These are phyloP conservation scores for Silene latifolia DNA, from an alignment of 148 eudicot genomes.

Conservation along the genomic window DNA sequence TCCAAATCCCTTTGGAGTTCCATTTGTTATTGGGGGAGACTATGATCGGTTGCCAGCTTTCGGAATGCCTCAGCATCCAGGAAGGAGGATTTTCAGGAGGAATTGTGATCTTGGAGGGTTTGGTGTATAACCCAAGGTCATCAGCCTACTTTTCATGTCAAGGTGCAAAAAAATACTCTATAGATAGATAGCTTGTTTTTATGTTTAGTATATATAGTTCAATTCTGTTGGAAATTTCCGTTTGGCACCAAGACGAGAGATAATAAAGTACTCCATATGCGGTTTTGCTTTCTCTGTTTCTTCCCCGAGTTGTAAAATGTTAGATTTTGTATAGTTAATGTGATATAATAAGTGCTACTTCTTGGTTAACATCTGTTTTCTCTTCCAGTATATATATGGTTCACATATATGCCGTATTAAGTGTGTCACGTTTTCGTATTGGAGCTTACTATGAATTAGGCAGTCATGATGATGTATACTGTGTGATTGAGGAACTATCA, in stretches of 20 bases:
- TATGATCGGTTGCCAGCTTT: slow-evolving; percentile 37
- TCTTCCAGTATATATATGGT: neutral
- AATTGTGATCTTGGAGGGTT: slow-evolving; percentile 24
- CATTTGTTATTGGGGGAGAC: slow-evolving; percentile 54
- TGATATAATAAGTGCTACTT: neutral
- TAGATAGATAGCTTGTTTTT: neutral
- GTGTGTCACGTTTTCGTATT: too few relatives aligned
- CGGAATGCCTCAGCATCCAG: slow-evolving; percentile 30
- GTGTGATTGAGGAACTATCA: neutral
- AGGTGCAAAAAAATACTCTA: neutral
- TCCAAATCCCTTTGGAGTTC: slow-evolving; percentile 30
- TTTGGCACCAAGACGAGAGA: neutral
- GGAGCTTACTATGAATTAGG: too few relatives aligned
- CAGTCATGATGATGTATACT: neutral
- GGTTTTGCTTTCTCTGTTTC: neutral
- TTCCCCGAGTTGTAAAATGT: neutral
- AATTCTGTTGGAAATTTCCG: too few relatives aligned
- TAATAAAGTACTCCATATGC: neutral
- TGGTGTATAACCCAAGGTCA: neutral
- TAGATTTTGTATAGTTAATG: neutral
- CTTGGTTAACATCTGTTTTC: neutral
- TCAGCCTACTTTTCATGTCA: neutral
- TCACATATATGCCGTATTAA: neutral
- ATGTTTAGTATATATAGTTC: neutral
- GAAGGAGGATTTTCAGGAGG: slow-evolving; percentile 27